A percentile compares a stretch with the other conserved stretches of the same genome.
Evolutionary conservation across 1,284 basidiomycete genomes (phyloP).

Genomic region (Cutaneotrichosporon arboriforme): DNA sequence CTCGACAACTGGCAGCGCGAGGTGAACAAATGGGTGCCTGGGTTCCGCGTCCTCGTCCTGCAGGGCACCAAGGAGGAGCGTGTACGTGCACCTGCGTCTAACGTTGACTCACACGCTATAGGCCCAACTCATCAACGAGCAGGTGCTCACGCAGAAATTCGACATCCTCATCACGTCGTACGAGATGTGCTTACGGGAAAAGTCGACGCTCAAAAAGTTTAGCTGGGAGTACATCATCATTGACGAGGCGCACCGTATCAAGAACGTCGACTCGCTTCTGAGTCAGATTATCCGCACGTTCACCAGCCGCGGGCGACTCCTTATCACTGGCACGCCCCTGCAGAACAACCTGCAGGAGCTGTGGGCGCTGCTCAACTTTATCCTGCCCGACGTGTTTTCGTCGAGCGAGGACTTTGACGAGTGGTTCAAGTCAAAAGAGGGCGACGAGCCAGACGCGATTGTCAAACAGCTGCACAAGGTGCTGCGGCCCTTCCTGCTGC

Average conservation of each 20-base stretch:
- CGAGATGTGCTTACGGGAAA: constrained; percentile 95
- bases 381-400: constrained; percentile 60
- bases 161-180: constrained; percentile 95
- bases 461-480: constrained; percentile 98
- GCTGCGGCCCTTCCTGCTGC: constrained; percentile 84
- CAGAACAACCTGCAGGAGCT: constrained; percentile 98
- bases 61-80: constrained; percentile 89
- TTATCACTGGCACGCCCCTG: constrained; percentile 95
- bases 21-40: constrained; percentile 87
- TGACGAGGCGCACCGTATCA: constrained; percentile 98
- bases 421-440: constrained; percentile 71
- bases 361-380: constrained; percentile 92
- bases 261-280: constrained; percentile 95
- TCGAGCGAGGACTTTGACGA: constrained; percentile 70
- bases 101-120: neutral
- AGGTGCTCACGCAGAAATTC: constrained; percentile 82
- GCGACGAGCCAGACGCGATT: constrained; percentile 70
- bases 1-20: constrained; percentile 96
- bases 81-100: constrained; percentile 16
- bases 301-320: constrained; percentile 75
- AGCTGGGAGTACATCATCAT: constrained; percentile 98
- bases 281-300: constrained; percentile 93
- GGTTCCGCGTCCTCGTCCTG: constrained; percentile 74
- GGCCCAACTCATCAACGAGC: constrained; percentile 65
- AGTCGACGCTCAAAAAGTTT: constrained; percentile 84